Evolutionary conservation across 176 grass and related monocot species (phyloP), one percentile per base, ranked within the genome.

Genomic region (Bothriochloa decipiens): DNA sequence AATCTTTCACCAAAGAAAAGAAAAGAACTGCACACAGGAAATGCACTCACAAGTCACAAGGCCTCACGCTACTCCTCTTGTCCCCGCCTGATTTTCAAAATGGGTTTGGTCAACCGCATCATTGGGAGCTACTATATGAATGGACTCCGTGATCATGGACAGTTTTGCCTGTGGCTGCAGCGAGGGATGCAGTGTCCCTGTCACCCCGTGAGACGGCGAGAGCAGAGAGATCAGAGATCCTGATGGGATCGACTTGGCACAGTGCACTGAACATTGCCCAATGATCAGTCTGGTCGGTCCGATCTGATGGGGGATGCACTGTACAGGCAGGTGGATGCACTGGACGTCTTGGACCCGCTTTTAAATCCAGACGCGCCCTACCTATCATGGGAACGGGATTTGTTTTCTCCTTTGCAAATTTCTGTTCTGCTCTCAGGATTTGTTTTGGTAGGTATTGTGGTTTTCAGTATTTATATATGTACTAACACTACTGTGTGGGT

Each of bases 231-330:
- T 84, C 46, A 45, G 36, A 82, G 41, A 88, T 84, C 60, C 29
- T 16, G 72, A 82, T 82, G 84, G 79, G 88, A 86, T 86, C 88
- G 67, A 82, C 74, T 67, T 1, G 0, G 66, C 33, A 72, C 88
- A 79, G 79, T 90, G 74, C 88, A 83, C 10, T 79, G 84, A 84
- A 84, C 89, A 80, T 75, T 50, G 58, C 81, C 22, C 57, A 77
- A 72, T 47, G 28, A 83, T 88, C 20, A 35, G 55, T 1, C 32
- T 14, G 53, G 50, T 61, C 68, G 53, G 77, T 39, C 15, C 68
- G 58, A 25, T 1, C 42, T 32, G 87, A 41, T 49, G 46, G 32
- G 36, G 65, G 26, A 28, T 35, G 63, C n/a, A 68, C 72, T 74
- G 45, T 11, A 74, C 72, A 49, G 43, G 70, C 70, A 29, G n/a